Conservation (phyloP, 768 basidiomycete genomes). For the Tylopilus cervinicoccineus region DNA sequence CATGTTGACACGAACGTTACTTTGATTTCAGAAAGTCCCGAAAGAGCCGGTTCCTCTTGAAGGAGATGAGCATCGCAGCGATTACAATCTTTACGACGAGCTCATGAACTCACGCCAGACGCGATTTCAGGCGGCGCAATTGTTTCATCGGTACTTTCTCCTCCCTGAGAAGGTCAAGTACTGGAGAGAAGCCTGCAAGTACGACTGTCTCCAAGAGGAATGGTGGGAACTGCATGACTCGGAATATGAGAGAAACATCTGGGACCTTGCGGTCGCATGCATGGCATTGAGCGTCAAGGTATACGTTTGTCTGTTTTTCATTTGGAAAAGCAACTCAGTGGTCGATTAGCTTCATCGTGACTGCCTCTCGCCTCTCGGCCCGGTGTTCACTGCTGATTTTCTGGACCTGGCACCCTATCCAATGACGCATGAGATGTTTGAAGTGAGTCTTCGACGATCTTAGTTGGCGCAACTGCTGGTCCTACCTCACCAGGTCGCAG, state of each 20-base stretch:
- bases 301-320: neutral
- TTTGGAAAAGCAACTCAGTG: neutral
- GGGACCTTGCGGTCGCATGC: conserved; percentile 59
- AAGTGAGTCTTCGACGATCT: conserved; percentile 36
- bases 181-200: conserved; percentile 8
- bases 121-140: conserved; percentile 59
- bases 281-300: conserved; percentile 63
- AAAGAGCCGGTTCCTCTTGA: neutral
- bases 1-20: neutral
- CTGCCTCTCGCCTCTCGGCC: conserved; percentile 50
- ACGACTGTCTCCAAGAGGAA: neutral
- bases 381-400: conserved; percentile 51
- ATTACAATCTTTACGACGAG: conserved; percentile 44
- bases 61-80: neutral
- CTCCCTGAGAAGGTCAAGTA: conserved; percentile 24
- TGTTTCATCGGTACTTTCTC: conserved; percentile 56
- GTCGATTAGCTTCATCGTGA: conserved; percentile 58
- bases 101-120: conserved; percentile 52
- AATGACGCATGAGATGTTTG: conserved; percentile 46
- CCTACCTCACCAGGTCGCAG: conserved; percentile 39
- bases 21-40: conserved; percentile 8
- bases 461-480: neutral
- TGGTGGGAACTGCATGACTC: neutral
- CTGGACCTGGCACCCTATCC: conserved; percentile 45
- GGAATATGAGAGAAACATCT: conserved; percentile 35